Evolutionary conservation across 306 rosid genomes (phyloP), one percentile per base, ranked within the genome.

Genomic region (Bauhinia variegata): DNA sequence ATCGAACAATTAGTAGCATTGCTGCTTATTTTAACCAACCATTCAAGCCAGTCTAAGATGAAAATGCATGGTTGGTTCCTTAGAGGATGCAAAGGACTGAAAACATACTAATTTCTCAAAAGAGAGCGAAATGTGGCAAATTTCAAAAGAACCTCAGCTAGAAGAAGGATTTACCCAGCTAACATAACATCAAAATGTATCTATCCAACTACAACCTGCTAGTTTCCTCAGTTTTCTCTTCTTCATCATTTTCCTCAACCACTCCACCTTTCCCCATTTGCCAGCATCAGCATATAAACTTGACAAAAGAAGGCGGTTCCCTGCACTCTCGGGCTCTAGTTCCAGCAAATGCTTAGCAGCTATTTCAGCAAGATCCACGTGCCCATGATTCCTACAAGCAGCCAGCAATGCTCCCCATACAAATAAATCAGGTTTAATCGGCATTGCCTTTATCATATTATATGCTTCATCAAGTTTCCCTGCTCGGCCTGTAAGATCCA

Each of bases 381-480:
- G 74, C 75, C 96, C 89, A 72, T 92, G 86, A 53, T 80, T 89
- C 65, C 86, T 82, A 73, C 96, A 85, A 12, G 92, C 95, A 39
- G 96, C 95, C 48, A 89, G 66, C 13, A 92, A 68, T 58, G 98
- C 92, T 71, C 98, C 98, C 98, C 98, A 92, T 8, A 89, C 96
- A 70, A 84, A 92, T 65, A 89, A 66, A 80, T 92, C 98, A 4
- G 98, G 85, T 67, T 89, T 58, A 54, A 82, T 63, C 2, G 91
- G 98, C 98, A 89, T 87, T 13, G 80, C 57, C 79, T 78, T 80
- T 17, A 89, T 85, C 81, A 80, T 68, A 17, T 78, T 70, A 74
- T 83, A 80, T 8, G 95, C 96, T 70, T 84, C 80, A 0, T 60
- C 63, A 8, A 89, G 77, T 70, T 84, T 73, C 49, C 92, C 96